phyloP scores from a whole-genome alignment of 768 basidiomycete species.

The Tricholoma furcatifolium region DNA sequence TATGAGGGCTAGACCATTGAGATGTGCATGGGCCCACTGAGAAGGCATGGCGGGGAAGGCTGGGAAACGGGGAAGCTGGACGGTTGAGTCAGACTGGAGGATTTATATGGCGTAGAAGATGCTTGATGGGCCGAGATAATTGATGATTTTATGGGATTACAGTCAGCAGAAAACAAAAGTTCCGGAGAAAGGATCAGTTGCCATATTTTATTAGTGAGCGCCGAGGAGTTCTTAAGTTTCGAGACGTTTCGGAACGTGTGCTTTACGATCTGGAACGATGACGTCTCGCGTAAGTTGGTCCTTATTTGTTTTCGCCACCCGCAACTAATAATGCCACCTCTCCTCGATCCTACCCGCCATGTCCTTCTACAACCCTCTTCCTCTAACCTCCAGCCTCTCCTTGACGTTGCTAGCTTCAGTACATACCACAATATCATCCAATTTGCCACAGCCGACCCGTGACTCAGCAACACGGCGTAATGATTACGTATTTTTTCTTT shows the following conservation, averaged over 20 bases:
- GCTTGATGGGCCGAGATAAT: conserved; percentile 7
- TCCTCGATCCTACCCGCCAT: background rate
- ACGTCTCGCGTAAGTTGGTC: conserved; percentile 7
- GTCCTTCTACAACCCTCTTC: background rate
- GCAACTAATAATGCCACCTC: conserved; percentile 2
- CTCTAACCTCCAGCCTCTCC: background rate
- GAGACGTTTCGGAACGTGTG: conserved; percentile 11
- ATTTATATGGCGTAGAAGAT: conserved; percentile 6
- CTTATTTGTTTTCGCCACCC: conserved; percentile 12
- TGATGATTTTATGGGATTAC: conserved; percentile 8
- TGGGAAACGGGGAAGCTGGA: conserved; percentile 6
- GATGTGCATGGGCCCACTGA: conserved; percentile 7
- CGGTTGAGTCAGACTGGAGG: background rate
- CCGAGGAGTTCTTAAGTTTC: conserved; percentile 3
- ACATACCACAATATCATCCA: background rate
- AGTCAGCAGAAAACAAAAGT: conserved; percentile 12
- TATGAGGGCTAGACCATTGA: conserved; percentile 6
- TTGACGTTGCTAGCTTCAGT: background rate
- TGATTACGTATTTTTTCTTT: conserved; percentile 10
- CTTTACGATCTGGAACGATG: conserved; percentile 9
- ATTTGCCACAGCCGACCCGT: background rate
- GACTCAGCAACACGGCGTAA: conserved; percentile 9
- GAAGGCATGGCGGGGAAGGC: conserved; percentile 11
- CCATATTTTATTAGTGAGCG: background rate
- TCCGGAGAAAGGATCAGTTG: conserved; percentile 1